Evolutionary conservation across 1,139 yeast species (phyloP).

Genomic region (Diutina catenulata): DNA sequence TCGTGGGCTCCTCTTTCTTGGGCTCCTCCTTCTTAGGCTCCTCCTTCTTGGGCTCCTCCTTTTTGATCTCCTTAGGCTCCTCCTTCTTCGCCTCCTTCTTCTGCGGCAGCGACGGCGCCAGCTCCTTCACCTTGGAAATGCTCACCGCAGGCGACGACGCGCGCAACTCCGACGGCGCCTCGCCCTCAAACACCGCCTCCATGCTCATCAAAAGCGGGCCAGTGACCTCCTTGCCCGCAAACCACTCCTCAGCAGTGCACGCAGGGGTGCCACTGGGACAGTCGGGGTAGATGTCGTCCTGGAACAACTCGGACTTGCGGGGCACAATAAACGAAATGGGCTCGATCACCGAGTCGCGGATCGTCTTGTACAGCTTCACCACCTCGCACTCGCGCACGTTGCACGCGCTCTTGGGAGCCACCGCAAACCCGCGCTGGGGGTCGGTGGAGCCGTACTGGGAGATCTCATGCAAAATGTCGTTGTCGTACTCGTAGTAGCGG

Average conservation of each 20-base stretch:
- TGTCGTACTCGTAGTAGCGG: slow-evolving; percentile 78
- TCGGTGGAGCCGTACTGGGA: slow-evolving; percentile 82
- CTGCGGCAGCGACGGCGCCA: background rate
- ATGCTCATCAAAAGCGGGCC: slow-evolving; percentile 77
- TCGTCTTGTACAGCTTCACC: slow-evolving; percentile 69
- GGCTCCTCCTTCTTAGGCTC: slow-evolving; percentile 11
- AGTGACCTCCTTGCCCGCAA: slow-evolving; percentile 59
- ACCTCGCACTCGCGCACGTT: slow-evolving; percentile 78
- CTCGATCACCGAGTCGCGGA: slow-evolving; percentile 71
- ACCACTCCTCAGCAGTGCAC: slow-evolving; percentile 67
- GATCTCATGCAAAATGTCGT: slow-evolving; percentile 69
- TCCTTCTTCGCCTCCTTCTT: background rate
- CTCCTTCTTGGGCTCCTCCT: slow-evolving; percentile 12
- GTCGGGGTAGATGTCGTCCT: slow-evolving; percentile 85
- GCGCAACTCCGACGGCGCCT: slow-evolving; percentile 33
- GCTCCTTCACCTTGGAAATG: slow-evolving; percentile 10
- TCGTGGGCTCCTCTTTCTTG: slow-evolving; percentile 11
- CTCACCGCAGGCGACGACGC: slow-evolving; percentile 23
- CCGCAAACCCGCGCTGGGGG: slow-evolving; percentile 93
- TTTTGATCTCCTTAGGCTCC: background rate
- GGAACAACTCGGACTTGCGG: slow-evolving; percentile 86
- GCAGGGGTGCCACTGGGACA: slow-evolving; percentile 78
- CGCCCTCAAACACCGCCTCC: slow-evolving; percentile 70
- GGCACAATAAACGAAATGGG: slow-evolving; percentile 90
- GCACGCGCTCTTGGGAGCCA: slow-evolving; percentile 73